Percentiles rank a stretch among this genome's conserved stretches.
Evolutionary conservation across 2,329 filamentous ascomycete genomes (phyloP).

Genomic region (Neofusicoccum kwambonambiense): DNA sequence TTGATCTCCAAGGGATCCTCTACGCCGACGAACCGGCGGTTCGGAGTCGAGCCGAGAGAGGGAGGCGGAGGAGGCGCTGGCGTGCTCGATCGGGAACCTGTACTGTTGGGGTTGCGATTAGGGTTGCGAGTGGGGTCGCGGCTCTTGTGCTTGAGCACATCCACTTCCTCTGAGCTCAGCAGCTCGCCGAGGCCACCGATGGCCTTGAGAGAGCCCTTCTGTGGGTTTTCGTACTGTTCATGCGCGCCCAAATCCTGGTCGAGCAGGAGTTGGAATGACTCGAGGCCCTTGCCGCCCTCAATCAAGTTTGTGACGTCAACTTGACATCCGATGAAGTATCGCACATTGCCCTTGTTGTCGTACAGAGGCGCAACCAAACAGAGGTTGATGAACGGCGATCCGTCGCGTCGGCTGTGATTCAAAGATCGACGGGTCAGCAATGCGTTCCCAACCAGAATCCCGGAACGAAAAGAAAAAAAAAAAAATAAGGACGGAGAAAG

Average conservation of each 20-base stretch:
- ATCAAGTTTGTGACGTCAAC: conserved; percentile 67
- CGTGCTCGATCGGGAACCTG: conserved; percentile 43
- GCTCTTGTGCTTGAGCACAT: conserved; percentile 58
- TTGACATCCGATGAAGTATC: conserved; percentile 70
- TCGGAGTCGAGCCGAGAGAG: conserved; percentile 38
- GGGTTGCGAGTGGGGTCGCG: conserved; percentile 44
- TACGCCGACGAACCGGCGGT: conserved; percentile 31
- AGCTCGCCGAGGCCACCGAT: conserved; percentile 30
- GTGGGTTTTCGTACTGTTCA: conserved; percentile 5
- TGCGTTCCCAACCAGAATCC: background rate
- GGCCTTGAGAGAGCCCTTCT: conserved; percentile 25
- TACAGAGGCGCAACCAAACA: conserved; percentile 67
- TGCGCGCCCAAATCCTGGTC: conserved; percentile 20
- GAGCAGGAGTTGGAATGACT: conserved; percentile 56
- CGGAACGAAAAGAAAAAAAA: background rate
- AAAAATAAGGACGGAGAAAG: background rate
- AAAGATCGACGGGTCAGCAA: background rate
- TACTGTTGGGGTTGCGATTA: conserved; percentile 42
- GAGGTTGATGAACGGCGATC: conserved; percentile 70
- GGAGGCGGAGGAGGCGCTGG: conserved; percentile 56
- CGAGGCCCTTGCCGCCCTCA: conserved; percentile 64
- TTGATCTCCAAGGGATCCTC: conserved; percentile 32
- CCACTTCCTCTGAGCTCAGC: conserved; percentile 36
- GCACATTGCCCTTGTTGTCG: conserved; percentile 61
- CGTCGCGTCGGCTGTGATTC: conserved; percentile 57